These are phyloP conservation scores for Suhomyces vadensis DNA, from an alignment of 805 yeast species.

Conservation along the genomic window DNA sequence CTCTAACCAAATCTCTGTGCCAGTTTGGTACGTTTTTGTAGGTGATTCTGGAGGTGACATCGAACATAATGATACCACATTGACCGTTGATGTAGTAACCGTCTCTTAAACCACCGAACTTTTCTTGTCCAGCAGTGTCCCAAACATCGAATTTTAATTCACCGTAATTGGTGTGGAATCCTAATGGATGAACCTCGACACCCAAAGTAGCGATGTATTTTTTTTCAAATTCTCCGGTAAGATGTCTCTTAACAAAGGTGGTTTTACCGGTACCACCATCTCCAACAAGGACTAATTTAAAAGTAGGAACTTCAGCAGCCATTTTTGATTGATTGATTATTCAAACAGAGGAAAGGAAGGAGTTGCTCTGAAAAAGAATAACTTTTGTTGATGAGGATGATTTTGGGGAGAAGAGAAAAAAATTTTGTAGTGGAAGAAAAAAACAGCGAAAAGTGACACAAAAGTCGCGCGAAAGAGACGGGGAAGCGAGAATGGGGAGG, in stretches of 20 bases:
- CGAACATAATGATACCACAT: constrained; percentile 99
- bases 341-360: not conserved
- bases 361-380: constrained; percentile 1
- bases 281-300: constrained; percentile 98
- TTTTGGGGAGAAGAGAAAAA: constrained; percentile 3
- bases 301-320: constrained; percentile 89
- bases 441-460: constrained; percentile 1
- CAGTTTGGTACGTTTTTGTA: constrained; percentile 99
- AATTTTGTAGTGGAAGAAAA: not conserved
- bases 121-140: constrained; percentile 99
- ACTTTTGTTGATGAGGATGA: constrained; percentile 2
- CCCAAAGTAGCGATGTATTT: constrained; percentile 98
- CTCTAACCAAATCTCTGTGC: constrained; percentile 99
- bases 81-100: constrained; percentile 99
- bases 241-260: constrained; percentile 98
- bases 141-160: constrained; percentile 98
- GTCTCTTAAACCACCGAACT: constrained; percentile 99
- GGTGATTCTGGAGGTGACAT: constrained; percentile 98
- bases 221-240: constrained; percentile 99
- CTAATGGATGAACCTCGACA: constrained; percentile 98
- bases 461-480: not conserved
- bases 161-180: constrained; percentile 97
- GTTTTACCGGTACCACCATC: constrained; percentile 99
- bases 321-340: constrained; percentile 27
- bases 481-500: not conserved